These are phyloP conservation scores for Maudiozyma humilis DNA, from an alignment of 1,139 yeast species.

Conservation along the genomic window DNA sequence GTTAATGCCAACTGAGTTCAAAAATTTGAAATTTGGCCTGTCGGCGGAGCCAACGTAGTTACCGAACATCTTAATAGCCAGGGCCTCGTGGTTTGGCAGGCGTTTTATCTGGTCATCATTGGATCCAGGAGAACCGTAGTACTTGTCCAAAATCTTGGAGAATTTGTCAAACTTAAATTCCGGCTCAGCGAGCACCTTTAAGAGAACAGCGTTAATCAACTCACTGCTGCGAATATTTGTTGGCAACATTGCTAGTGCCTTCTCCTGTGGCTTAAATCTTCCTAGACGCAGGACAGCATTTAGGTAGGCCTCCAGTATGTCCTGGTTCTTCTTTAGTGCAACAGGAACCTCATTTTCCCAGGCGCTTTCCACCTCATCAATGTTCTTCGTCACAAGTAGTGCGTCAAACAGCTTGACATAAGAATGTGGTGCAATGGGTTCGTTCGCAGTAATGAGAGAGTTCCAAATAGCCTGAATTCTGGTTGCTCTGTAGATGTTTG, in stretches of 20 bases:
- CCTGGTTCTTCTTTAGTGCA: conserved; percentile 14
- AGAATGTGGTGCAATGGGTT: conserved; percentile 13
- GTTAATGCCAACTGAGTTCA: conserved; percentile 14
- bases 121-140: conserved; percentile 4
- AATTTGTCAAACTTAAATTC: conserved; percentile 10
- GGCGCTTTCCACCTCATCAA: conserved; percentile 14
- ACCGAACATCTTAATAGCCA: conserved; percentile 22
- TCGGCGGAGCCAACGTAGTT: conserved; percentile 15
- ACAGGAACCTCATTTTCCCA: conserved; percentile 24
- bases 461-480: conserved; percentile 31
- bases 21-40: conserved; percentile 14
- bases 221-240: conserved; percentile 13
- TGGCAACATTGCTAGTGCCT: conserved; percentile 14
- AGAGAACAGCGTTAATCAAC: conserved; percentile 19
- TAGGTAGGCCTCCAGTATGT: conserved; percentile 19
- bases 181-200: conserved; percentile 13
- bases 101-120: conserved; percentile 8
- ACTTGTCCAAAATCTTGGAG: conserved; percentile 12
- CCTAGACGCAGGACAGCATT: conserved; percentile 12
- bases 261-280: conserved; percentile 8
- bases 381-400: conserved; percentile 16
- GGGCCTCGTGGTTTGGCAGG: conserved; percentile 16
- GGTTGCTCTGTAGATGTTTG: conserved; percentile 13
- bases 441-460: conserved; percentile 16
- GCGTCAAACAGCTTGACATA: conserved; percentile 21